Evolutionary conservation across 2,329 filamentous ascomycete genomes (phyloP), one percentile per base, ranked within the genome.

Genomic region (Trichoderma harzianum): DNA sequence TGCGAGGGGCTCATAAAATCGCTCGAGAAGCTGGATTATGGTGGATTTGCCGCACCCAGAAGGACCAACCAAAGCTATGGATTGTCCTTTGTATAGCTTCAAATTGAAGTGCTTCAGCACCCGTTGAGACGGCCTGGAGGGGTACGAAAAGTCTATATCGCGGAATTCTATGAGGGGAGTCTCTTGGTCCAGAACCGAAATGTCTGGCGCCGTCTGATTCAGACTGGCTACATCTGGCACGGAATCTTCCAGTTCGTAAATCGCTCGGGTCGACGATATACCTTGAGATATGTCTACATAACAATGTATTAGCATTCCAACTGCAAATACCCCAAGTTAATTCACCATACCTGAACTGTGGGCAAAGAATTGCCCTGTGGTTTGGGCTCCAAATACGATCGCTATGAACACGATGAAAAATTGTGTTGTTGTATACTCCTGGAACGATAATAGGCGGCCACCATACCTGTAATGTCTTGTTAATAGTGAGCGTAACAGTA

Each of bases 51-150:
- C 81, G 3, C 80, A 82, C 0, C 84, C 84, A 0, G 81, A 83
- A 5, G 83, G 79, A 4, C 85, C 85, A 1, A 88, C 86, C 12
- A 87, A 80, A 1, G 85, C 86, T 4, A 84, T 78, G 55, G 83
- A 86, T 71, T 82, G 78, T 16, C 84, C 83, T 5, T 30, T 58
- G 80, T 81, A 57, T 80, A 72, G 73, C 85, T 81, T 74, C 62
- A 58, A 36, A 11, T 43, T 53, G 36, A 86, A 82, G 51, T 82
- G 76, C 10, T 84, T 77, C 7, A 86, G 75, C 2, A 86, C 83
- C 0, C 78, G 78, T 11, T 80, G 79, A 3, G 82, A 80, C 0
- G 84, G 83, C 0, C 85, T 77, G 1, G 80, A 82, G 0, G 85
- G 85, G 72, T 87, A 87, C 2, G 80, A 76, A 70, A 86, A 85